Evolutionary conservation across 176 grass and related monocot species (phyloP), one percentile per base, ranked within the genome.

Genomic region (Eleusine indica): DNA sequence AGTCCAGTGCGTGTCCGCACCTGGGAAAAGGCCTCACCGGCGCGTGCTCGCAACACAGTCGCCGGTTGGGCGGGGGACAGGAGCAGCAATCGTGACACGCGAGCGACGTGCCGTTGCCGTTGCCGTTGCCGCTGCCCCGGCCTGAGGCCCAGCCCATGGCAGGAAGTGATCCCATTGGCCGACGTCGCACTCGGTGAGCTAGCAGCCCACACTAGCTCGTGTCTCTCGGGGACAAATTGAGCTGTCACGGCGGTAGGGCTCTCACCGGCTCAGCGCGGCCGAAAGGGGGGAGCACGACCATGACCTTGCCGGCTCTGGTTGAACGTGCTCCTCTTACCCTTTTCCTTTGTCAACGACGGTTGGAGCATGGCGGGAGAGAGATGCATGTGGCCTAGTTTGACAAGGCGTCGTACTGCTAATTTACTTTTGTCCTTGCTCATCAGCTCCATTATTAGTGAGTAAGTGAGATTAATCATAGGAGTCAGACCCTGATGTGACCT

Each of bases 191-290:
- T 82, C 66, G 54, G 49, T 5, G 75, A 57, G 74, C 78, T 74
- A 61, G 87, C 70, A 61, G 87, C 70, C 66, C 78, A 82, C 88
- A 82, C 88, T 71, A 82, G 0, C 66, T 77, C 4, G 25, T 82
- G 77, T 82, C 82, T 21, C 73, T 52, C 72, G 47, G 37, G 70
- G 61, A 30, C 17, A 37, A 47, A 49, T 64, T 43, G 7, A 39
- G 7, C 52, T 46, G 64, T 89, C 77, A 63, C 21, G 52, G 77
- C 49, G 57, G 70, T 42, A 77, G 75, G 39, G 57, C 75, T 77
- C 75, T 77, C 74, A 43, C 11, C 54, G 11, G 60, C 60, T 11
- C 32, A 67, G 15, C 15, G 32, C 15, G 74, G 73, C 74, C 75
- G 70, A 75, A 75, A 80, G 82, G 17, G 19, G 19, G 48, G 21